Base-by-base conservation (phyloP, 805 yeast genomes). In the Scheffersomyces coipomensis region DNA sequence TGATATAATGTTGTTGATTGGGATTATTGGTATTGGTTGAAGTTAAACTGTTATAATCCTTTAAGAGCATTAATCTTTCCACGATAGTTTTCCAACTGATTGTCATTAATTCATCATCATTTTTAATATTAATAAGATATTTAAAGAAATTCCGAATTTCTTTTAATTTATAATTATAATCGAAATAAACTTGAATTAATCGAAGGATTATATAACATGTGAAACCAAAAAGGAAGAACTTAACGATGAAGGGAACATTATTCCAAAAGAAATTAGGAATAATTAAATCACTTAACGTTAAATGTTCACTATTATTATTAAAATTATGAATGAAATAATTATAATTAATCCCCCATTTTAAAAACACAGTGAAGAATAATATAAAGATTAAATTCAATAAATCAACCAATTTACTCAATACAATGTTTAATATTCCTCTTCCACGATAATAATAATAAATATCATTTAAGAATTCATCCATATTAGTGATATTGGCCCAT, bases 401-500 rank as follows among this genome's bases (percentile, higher is more conserved):
- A 47, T 88, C 95, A 34, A 85, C 73, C 2, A 74, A 44, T 33
- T 84, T 77, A 15, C 82, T 71, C 21, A 88, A 58, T 10, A 88
- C 58, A n/a, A 91, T 88, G 56, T 95, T 87, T 34, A 74, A 71
- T 42, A 83, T 74, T 0, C 99, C 99, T 56, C 83, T 87, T 2
- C 95, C 95, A 19, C 84, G 66, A 58, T 86, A 93, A 56, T 89
- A 93, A 36, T 75, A 73, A 61, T 93, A 93, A 9, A 90, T 77
- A 49, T 91, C 95, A 38, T 79, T 80, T 15, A 93, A 68, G 52
- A 91, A 93, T 33, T 79, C 76, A 64, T 93, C 99, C 58, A 93
- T 73, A 59, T 93, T 93, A 49, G 86, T 88, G 18, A 93, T 88
- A 53, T 93, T 93, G 1, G 98, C 96, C 98, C 99, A 93, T 44